Evolutionary conservation across 345 rosid species (phyloP).

Genomic region (Populus alba): DNA sequence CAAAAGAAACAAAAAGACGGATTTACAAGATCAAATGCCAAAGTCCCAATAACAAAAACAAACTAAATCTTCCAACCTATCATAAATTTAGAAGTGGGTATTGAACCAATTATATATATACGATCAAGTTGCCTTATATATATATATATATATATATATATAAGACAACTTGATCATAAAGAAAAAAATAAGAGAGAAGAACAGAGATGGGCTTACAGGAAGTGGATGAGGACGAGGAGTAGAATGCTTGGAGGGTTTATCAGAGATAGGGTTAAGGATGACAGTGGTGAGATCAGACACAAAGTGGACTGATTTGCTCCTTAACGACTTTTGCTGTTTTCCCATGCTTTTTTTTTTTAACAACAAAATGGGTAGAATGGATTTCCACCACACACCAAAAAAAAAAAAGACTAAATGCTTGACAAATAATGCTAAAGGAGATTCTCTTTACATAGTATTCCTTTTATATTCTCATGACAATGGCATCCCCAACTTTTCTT

Average conservation of each 20-base stretch:
- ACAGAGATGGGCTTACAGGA: slow-evolving; percentile 27
- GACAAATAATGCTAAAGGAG: neutral
- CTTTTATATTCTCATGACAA: neutral
- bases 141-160: neutral
- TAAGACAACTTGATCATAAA: neutral
- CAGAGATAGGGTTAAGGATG: slow-evolving; percentile 91
- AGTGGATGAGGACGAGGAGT: slow-evolving; percentile 25
- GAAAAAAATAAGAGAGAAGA: neutral
- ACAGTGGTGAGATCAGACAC: slow-evolving; percentile 94
- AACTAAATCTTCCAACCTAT: neutral
- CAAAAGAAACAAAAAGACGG: neutral
- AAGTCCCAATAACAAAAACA: neutral
- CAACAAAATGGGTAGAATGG: neutral
- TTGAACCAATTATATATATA: neutral
- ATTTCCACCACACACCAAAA: neutral
- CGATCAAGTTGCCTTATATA: neutral
- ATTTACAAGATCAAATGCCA: neutral
- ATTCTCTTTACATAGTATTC: neutral
- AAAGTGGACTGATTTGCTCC: slow-evolving; percentile 89
- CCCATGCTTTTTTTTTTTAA: neutral
- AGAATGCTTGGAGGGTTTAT: slow-evolving; percentile 51
- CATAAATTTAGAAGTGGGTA: neutral
- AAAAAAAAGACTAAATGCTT: neutral
- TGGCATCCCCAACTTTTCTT: neutral
- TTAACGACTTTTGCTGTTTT: slow-evolving; percentile 61